Evolutionary conservation across 306 rosid genomes (phyloP).

Genomic region (Medicago arabica): DNA sequence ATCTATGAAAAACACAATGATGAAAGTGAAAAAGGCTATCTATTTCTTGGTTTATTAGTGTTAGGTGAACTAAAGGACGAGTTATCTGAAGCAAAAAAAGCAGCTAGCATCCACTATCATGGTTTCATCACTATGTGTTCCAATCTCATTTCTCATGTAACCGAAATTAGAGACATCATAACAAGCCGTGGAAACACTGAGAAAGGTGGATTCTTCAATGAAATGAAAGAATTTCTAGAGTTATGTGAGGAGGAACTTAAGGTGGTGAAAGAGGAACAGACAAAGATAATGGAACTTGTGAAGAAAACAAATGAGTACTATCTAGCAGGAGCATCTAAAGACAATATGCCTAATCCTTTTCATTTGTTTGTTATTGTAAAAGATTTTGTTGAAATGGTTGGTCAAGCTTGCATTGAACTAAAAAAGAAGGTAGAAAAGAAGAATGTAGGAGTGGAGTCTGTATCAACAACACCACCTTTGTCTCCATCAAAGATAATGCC

Average conservation of each 20-base stretch:
- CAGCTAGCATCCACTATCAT: constrained; percentile 65
- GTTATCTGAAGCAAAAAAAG: constrained; percentile 66
- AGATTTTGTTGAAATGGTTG: constrained; percentile 71
- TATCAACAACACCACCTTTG: constrained; percentile 50
- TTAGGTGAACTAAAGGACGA: constrained; percentile 62
- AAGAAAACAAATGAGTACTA: constrained; percentile 69
- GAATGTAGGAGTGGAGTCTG: constrained; percentile 40
- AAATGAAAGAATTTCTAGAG: constrained; percentile 70
- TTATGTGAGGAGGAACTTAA: constrained; percentile 72
- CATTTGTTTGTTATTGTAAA: constrained; percentile 65
- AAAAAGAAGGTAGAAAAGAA: constrained; percentile 56
- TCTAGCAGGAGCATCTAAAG: constrained; percentile 62
- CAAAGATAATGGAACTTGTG: constrained; percentile 69
- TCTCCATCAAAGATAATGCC: constrained; percentile 54
- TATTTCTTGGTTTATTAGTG: constrained; percentile 54
- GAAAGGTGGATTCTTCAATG: constrained; percentile 55
- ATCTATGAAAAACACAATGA: constrained; percentile 38
- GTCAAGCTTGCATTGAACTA: constrained; percentile 61
- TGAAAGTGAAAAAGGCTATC: constrained; percentile 54
- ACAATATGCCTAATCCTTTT: constrained; percentile 55
- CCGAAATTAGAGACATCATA: constrained; percentile 55
- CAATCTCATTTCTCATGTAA: constrained; percentile 46
- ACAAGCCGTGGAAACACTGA: constrained; percentile 49
- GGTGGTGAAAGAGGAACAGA: constrained; percentile 64
- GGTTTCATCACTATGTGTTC: constrained; percentile 52